Conservation (phyloP, 108 stramenopile species). For the Cyclotella cryptica region DNA sequence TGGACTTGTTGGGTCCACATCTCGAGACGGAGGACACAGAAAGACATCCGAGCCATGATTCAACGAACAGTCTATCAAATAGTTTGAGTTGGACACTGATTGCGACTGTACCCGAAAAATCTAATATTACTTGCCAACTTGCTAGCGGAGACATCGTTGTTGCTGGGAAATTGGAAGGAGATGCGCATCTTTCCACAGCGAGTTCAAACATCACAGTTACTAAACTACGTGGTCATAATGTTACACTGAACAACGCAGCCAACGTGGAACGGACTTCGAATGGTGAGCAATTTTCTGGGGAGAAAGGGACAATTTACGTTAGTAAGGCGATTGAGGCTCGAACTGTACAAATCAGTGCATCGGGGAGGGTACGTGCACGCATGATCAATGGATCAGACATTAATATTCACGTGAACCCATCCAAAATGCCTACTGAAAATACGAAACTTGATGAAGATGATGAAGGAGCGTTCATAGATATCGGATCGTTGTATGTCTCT, state of each 20-base stretch:
- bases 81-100: conserved; percentile 30
- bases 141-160: conserved; percentile 58
- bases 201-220: conserved; percentile 63
- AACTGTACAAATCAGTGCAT: conserved; percentile 45
- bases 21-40: conserved; percentile 9
- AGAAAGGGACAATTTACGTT: conserved; percentile 52
- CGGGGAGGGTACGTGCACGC: conserved; percentile 70
- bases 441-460: conserved; percentile 72
- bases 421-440: conserved; percentile 4
- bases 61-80: background rate
- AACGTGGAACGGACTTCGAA: background rate
- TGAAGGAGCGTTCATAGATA: conserved; percentile 73
- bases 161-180: conserved; percentile 78
- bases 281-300: background rate
- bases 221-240: conserved; percentile 74
- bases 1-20: conserved; percentile 12
- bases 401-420: conserved; percentile 36
- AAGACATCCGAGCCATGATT: background rate
- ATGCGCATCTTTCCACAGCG: conserved; percentile 59
- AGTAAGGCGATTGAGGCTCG: conserved; percentile 74
- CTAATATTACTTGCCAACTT: conserved; percentile 68
- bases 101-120: conserved; percentile 77
- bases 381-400: conserved; percentile 73
- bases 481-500: conserved; percentile 79
- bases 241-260: conserved; percentile 49